Base-by-base conservation (phyloP, 345 rosid species). In the Gossypium mustelinum region DNA sequence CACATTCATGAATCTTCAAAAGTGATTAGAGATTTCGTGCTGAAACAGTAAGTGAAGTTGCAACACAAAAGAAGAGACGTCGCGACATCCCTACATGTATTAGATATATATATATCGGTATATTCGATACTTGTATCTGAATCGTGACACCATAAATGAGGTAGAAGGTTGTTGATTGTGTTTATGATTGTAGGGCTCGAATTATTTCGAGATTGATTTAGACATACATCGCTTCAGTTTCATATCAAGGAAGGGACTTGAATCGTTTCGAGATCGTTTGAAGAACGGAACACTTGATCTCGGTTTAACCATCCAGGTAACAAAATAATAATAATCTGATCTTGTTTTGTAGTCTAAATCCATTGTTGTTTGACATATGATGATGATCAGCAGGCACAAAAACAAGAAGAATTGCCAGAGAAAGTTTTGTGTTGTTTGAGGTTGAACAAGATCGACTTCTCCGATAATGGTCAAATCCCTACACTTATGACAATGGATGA, bases 221-320 rank as follows among this genome's bases (percentile, higher is more conserved):
- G 98, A 94, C 75, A 87, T 94, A 9, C 98, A 94, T 81, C 88
- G 92, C 2, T 94, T 94, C 85, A 86, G 98, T 83, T 94, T 84
- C 83, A 94, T 94, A 72, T 89, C 98, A 55, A 79, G 98, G 29
- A 94, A 92, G 80, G 98, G 98, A 39, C 87, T 94, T 13, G 97
- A 92, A 74, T 84, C 98, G 17, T 92, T 94, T 73, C 83, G 92
- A 68, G 98, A 92, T 50, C 91, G 97, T 24, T 81, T 94, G 72
- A 90, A 87, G 61, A 80, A 84, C 2, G 97, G 98, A 78, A 78
- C 87, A 54, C 83, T 92, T 61, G 97, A 94, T 81, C 82, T 94
- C 24, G 97, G 97, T 54, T 80, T 94, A 78, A 89, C 97, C 58
- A 94, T 92, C 78, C 97, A 94, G 97, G 98, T 94, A 85, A 77